phyloP scores from a whole-genome alignment of 2,329 filamentous ascomycete species.

The Aspergillus sp. region DNA sequence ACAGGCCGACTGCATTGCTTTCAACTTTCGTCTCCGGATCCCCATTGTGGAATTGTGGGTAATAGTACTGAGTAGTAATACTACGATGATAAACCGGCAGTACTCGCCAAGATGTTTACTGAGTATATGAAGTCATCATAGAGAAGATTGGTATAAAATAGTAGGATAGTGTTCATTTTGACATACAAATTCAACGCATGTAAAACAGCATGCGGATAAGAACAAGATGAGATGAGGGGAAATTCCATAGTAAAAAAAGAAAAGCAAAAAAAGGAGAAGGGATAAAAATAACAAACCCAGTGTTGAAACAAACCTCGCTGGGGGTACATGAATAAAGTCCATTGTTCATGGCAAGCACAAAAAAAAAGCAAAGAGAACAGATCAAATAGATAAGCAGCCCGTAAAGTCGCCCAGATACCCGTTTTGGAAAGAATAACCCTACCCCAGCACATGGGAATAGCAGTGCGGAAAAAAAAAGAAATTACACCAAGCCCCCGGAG shows the following conservation, averaged over 20 bases:
- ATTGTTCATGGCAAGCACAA: constrained; percentile 1
- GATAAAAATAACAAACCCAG: constrained; percentile 15
- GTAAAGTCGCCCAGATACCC: constrained; percentile 2
- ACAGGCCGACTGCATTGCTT: constrained; percentile 16
- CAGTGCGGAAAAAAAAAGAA: neutral
- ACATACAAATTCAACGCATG: constrained; percentile 3
- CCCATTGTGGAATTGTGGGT: neutral
- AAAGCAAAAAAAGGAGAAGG: neutral
- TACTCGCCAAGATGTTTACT: too few relatives aligned
- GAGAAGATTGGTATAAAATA: neutral
- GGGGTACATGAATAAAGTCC: constrained; percentile 2
- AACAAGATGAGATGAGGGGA: neutral
- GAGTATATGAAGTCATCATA: neutral
- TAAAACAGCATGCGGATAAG: neutral
- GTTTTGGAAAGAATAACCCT: neutral
- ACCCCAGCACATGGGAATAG: neutral
- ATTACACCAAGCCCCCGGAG: constrained; percentile 11
- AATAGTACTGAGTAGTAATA: too few relatives aligned
- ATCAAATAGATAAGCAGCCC: neutral
- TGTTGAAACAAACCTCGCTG: constrained; percentile 5
- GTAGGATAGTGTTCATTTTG: neutral
- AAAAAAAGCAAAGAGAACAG: constrained; percentile 1
- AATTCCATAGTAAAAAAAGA: neutral
- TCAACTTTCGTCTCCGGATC: too few relatives aligned
- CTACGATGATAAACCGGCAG: too few relatives aligned